Percentiles rank a stretch among this genome's conserved stretches.
These are phyloP conservation scores for Solanum tarapatanum DNA, from an alignment of 257 asterid species.

Conservation along the genomic window DNA sequence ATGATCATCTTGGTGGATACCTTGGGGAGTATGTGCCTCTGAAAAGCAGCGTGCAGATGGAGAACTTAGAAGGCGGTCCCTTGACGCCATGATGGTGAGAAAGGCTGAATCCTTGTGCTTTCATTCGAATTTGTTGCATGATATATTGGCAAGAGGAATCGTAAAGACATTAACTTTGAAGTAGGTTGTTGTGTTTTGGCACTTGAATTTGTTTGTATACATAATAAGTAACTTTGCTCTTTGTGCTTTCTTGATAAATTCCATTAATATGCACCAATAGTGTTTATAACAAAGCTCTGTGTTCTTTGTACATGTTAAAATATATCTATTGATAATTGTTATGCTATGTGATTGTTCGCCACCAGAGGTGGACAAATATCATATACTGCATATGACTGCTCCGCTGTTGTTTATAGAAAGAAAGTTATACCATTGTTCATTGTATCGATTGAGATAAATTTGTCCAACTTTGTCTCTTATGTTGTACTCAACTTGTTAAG, in stretches of 20 bases:
- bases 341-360: background rate
- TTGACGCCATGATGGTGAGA: background rate
- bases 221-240: background rate
- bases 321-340: background rate
- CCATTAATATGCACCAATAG: background rate
- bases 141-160: background rate
- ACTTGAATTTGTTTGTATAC: background rate
- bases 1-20: constrained; percentile 93
- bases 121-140: background rate
- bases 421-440: background rate
- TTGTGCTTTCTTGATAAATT: background rate
- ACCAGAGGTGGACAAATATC: background rate
- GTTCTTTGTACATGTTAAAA: background rate
- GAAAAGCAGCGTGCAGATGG: constrained; percentile 95
- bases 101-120: constrained; percentile 4
- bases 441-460: background rate
- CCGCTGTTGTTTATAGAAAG: background rate
- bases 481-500: background rate
- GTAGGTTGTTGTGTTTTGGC: background rate
- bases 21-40: constrained; percentile 97
- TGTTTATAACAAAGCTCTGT: background rate
- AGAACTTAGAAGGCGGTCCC: constrained; percentile 54
- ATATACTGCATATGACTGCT: background rate
- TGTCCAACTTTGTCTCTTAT: background rate
- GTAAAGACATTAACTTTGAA: background rate